Base-by-base conservation (phyloP, 192 early-diverging fungal genomes). In the Lobosporangium transversale region DNA sequence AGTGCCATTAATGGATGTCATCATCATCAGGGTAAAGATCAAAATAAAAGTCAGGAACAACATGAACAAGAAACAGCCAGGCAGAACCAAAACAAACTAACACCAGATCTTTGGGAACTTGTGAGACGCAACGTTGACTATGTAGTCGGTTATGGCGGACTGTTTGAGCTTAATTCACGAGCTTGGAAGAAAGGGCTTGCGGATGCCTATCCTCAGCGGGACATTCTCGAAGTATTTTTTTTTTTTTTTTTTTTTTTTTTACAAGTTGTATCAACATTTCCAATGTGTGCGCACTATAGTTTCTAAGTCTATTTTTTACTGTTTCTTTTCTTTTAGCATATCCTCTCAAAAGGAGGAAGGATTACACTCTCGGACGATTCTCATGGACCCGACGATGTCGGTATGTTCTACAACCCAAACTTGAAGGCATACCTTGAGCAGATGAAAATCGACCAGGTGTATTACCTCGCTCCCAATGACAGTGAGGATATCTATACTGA, bases 141-240 rank as follows among this genome's bases (percentile, higher is more conserved):
- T 66, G 92, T 94, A 2, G 84, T 92, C 3, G 76, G 66, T 6
- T 95, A 95, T 62, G 95, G 91, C 24, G 95, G 92, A 1, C 58
- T 98, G 8, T 94, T 99, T 55, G 97, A 99, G 64, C 86, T 99
- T 73, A 99, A 98, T 81, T 87, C 94, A 31, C 80, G 96, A 2
- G 95, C 93, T 30, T 98, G 90, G 91, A 96, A 96, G 67, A 97
- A 97, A 80, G 90, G 90, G 4, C 80, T 97, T 17, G 47, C 60
- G 17, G 86, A 88, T 70, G 94, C 97, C 4, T 99, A 99, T 80
- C 97, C 97, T 36, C 89, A 89, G 54, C 79, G 89, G 24, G 92
- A 94, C 66, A 90, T 99, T 42, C 68, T 99, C 18, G 56, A 89
- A 78, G 92, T 94, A 62, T 47, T 9, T 29, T 30, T 15, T 24